phyloP scores from a whole-genome alignment of 192 early-diverging fungal genomes.

The Backusella circina region DNA sequence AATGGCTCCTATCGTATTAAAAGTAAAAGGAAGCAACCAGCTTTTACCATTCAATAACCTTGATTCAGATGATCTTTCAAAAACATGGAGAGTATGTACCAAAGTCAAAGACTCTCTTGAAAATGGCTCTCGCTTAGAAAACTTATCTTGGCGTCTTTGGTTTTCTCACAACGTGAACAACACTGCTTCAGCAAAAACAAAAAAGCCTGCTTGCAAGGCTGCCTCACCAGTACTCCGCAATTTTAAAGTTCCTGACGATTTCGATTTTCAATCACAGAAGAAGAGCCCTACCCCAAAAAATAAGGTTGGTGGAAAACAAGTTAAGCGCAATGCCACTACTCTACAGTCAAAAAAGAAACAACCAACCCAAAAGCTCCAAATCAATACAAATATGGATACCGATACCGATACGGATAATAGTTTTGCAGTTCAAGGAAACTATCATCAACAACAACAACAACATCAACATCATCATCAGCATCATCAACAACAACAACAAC shows the following conservation, averaged over 20 bases:
- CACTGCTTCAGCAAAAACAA: background rate
- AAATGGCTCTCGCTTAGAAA: constrained; percentile 76
- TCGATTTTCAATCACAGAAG: constrained; percentile 13
- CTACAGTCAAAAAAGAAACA: background rate
- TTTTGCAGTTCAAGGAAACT: background rate
- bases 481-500: background rate
- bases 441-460: constrained; percentile 2
- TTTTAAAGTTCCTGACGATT: constrained; percentile 12
- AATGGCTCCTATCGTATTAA: constrained; percentile 65
- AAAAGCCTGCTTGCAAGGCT: background rate
- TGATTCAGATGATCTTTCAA: constrained; percentile 69
- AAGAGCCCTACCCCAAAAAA: background rate
- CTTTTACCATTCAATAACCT: constrained; percentile 68
- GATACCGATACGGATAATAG: background rate
- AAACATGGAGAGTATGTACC: constrained; percentile 75
- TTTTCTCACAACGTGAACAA: constrained; percentile 61
- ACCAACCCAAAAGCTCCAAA: background rate
- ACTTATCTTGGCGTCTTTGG: constrained; percentile 84
- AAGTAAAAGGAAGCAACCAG: constrained; percentile 67
- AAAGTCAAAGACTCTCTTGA: constrained; percentile 82
- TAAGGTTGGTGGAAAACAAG: background rate
- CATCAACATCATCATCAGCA: background rate
- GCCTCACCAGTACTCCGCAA: background rate
- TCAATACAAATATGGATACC: constrained; percentile 1
- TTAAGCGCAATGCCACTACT: background rate